Conservation (phyloP, 208 protist species). For the Angomonas ambiguus region DNA sequence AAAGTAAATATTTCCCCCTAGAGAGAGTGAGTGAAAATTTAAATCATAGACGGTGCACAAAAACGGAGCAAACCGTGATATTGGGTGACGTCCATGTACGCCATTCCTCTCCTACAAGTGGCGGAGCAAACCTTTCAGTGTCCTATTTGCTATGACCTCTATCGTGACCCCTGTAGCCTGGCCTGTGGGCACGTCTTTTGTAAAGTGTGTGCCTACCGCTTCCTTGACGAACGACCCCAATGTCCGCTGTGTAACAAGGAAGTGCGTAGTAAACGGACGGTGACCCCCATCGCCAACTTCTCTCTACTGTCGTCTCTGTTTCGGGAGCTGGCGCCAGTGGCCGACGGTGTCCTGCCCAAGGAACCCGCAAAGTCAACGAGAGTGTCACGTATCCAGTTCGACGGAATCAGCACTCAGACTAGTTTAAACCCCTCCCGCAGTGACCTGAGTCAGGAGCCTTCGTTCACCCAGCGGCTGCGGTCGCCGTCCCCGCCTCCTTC, state of each 20-base stretch:
- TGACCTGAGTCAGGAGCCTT: neutral
- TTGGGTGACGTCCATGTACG: neutral
- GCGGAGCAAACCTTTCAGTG: constrained; percentile 44
- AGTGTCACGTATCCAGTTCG: neutral
- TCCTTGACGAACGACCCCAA: constrained; percentile 36
- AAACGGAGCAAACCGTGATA: neutral
- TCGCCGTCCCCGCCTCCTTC: neutral
- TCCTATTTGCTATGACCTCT: constrained; percentile 56
- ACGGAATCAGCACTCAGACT: neutral
- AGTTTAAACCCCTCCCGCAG: neutral
- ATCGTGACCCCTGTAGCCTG: constrained; percentile 47
- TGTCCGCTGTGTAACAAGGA: constrained; percentile 75
- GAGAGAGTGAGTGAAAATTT: too few relatives aligned
- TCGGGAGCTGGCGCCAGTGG: constrained; percentile 23
- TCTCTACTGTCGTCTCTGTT: constrained; percentile 31
- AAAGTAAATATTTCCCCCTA: too few relatives aligned
- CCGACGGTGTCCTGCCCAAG: neutral
- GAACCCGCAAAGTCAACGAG: neutral
- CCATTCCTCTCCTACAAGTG: neutral
- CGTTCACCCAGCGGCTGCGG: neutral
- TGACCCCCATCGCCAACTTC: constrained; percentile 47
- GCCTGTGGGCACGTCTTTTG: constrained; percentile 75
- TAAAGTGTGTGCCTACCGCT: constrained; percentile 37
- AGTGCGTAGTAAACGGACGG: constrained; percentile 12
- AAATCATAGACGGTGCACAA: neutral